These are phyloP conservation scores for Calocybe cyanea DNA, from an alignment of 768 basidiomycete genomes.

Conservation along the genomic window DNA sequence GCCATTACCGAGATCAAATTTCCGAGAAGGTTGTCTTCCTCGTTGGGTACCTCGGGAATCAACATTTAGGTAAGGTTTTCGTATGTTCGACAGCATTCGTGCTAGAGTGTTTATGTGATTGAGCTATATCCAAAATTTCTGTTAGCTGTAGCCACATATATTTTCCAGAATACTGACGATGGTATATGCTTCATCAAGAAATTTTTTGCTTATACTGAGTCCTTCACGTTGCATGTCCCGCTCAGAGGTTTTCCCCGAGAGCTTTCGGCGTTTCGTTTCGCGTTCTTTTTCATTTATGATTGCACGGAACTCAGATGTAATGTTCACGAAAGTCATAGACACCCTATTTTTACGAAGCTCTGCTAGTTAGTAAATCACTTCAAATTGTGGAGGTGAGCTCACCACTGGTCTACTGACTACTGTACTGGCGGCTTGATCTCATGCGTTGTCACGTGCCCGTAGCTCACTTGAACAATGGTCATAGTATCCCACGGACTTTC, in stretches of 20 bases:
- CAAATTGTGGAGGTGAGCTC: no score
- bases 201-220: constrained; percentile 55
- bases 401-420: neutral
- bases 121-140: constrained; percentile 41
- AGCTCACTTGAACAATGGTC: no score
- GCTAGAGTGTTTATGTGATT: constrained; percentile 69
- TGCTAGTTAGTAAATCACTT: no score
- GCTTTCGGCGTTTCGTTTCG: constrained; percentile 45
- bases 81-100: constrained; percentile 69
- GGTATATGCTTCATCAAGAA: constrained; percentile 70
- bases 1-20: constrained; percentile 48
- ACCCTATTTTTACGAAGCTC: constrained; percentile 1
- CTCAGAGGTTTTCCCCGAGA: constrained; percentile 25
- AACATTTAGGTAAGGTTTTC: constrained; percentile 85
- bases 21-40: constrained; percentile 47
- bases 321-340: constrained; percentile 54
- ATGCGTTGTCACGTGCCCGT: no score
- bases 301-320: constrained; percentile 60
- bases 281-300: constrained; percentile 45
- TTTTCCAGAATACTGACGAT: constrained; percentile 40
- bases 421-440: no score
- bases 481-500: no score
- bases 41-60: constrained; percentile 54
- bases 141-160: neutral
- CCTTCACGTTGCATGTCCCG: constrained; percentile 33